Evolutionary conservation across 2,329 filamentous ascomycete genomes (phyloP), one percentile per base, ranked within the genome.

Genomic region (Phoma sp.): DNA sequence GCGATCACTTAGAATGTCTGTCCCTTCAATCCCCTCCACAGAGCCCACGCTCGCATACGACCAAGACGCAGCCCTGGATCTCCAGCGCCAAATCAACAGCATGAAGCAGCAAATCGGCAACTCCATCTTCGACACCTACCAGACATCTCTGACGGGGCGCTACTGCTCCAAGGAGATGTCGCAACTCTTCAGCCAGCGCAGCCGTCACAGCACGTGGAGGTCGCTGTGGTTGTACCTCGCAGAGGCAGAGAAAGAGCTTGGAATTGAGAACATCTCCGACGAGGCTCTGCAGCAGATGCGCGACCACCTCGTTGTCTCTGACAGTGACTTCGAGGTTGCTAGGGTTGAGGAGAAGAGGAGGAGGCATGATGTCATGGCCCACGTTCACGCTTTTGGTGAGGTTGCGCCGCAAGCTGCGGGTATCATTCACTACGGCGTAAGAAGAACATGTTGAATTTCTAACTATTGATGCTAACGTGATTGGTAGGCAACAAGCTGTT

Each of bases 151-250:
- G 25, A 66, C 64, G 3, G 60, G 62, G n/a, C 67, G 91, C 66
- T 95, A 95, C 80, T 87, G 87, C 76, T 89, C 80, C 63, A 72
- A 74, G 43, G 72, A 74, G 59, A 76, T 76, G 74, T 74, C 87
- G 66, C 82, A 84, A 61, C 85, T 96, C 57, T 97, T 96, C 81
- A 88, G 87, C 64, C 85, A 88, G 54, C 85, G 91, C 36, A 88
- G 86, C 47, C 84, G 92, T 25, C 86, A 87, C 74, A 87, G 85
- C 34, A 92, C 87, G 49, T 96, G 92, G 92, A 86, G 92, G 60
- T 83, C 90, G 73, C 85, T 96, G 15, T 97, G 93, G 93, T 80
- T 93, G 37, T 87, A 83, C 77, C 88, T 96, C 10, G 92, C 92
- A 20, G 88, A 96, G 80, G 82, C 84, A 9, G 89, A 96, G 80